phyloP scores from a whole-genome alignment of 2,329 filamentous ascomycete species.

The Venturiaceae sp. region DNA sequence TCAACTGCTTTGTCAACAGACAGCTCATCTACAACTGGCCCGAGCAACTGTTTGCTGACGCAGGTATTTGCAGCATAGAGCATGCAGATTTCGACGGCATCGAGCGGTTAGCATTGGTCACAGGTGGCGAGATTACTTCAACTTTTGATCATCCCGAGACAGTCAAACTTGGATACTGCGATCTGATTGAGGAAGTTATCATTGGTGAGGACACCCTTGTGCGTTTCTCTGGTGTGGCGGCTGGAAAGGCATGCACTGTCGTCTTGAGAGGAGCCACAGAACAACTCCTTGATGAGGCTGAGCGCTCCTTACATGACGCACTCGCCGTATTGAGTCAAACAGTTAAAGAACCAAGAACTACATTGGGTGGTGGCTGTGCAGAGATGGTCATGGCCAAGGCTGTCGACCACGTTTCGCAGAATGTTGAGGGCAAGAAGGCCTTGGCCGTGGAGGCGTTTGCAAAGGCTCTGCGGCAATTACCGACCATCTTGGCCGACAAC shows the following conservation, averaged over 20 bases:
- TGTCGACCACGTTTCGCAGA: conserved; percentile 85
- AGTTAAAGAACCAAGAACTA: conserved; percentile 86
- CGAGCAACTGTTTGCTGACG: conserved; percentile 95
- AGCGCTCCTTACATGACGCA: conserved; percentile 91
- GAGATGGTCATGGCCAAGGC: conserved; percentile 99
- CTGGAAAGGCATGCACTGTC: conserved; percentile 90
- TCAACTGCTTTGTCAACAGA: conserved; percentile 99
- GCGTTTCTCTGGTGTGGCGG: conserved; percentile 92
- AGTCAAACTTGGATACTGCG: conserved; percentile 91
- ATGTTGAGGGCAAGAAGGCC: conserved; percentile 94
- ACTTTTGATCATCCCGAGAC: conserved; percentile 98
- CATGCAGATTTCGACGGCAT: conserved; percentile 99
- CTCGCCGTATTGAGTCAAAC: conserved; percentile 95
- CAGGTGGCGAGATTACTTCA: conserved; percentile 91
- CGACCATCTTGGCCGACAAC: conserved; percentile 95
- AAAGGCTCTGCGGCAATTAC: conserved; percentile 79
- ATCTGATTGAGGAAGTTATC: conserved; percentile 94
- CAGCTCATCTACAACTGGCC: conserved; percentile 99
- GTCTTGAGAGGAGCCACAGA: conserved; percentile 94
- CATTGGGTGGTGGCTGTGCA: conserved; percentile 87
- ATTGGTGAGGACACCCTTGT: conserved; percentile 97
- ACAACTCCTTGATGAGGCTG: conserved; percentile 92
- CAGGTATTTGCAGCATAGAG: conserved; percentile 96
- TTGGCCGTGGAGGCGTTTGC: conserved; percentile 88
- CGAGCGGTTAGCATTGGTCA: conserved; percentile 87